Base-by-base conservation (phyloP, 1,284 basidiomycete genomes). In the Stygiomarasmius scandens region DNA sequence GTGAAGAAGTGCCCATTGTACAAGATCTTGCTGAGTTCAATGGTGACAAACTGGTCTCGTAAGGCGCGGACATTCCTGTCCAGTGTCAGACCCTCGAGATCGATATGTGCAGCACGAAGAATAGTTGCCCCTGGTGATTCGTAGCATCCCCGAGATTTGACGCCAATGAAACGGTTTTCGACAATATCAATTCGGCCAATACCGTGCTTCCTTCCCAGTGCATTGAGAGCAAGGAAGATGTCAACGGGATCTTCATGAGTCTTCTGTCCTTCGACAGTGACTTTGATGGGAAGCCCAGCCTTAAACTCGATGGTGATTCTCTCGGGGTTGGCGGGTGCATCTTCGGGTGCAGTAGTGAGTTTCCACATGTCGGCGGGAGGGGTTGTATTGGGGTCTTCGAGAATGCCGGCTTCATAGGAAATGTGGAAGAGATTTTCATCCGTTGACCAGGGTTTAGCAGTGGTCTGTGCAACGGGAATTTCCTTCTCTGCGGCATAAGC, bases 291-390 rank as follows among this genome's bases (percentile, higher is more conserved):
- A 38, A 98, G 80, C 67, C 96, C 96, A 63, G 80, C 80, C 69
- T 84, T 82, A 77, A 97, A 99, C 70, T 93, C 92, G 72, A 96
- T 90, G 54, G 82, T 70, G 71, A 99, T 86, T 49, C 81, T 83
- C 70, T 98, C 93, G 29, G 95, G 92, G 5, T 81, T 82, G 47
- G 82, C 76, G 16, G 96, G 95, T 3, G 96, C 95, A 56, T 89
- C 76, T 69, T 95, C 89, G 54, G 94, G 91, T 32, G 91, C 84
- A 62, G 84, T 82, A 62, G 95, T 98, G 65, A 99, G 87, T 76
- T 98, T 98, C 96, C 97, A 99, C 96, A 99, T 99, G 81, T 99
- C 96, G n/a, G 77, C 75, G 27, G 96, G 96, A 56, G 97, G 96
- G 9, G 95, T 98, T 62, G 82, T 89, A 82, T 97, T 86, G 65